Percentiles rank a stretch among this genome's conserved stretches.
These are phyloP conservation scores for Aspergillus conjunctus DNA, from an alignment of 495 filamentous ascomycete genomes.

Conservation along the genomic window DNA sequence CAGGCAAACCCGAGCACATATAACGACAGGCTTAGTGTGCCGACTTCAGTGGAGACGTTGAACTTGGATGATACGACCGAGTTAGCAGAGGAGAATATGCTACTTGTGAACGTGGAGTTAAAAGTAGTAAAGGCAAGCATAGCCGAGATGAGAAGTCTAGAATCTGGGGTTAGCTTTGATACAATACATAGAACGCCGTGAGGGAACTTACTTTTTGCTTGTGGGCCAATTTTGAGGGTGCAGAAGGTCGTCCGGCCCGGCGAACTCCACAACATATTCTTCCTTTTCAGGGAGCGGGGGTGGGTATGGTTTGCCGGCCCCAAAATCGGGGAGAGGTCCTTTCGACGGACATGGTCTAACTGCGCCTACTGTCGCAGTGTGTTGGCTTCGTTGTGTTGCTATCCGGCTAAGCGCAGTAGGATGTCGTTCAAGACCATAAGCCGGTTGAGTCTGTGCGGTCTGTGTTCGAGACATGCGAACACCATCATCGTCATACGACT, in stretches of 20 bases:
- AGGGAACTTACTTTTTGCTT: constrained; percentile 65
- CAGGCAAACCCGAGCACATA: constrained; percentile 64
- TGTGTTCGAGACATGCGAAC: constrained; percentile 59
- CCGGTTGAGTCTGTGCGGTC: constrained; percentile 54
- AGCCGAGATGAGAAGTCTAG: constrained; percentile 61
- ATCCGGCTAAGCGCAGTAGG: constrained; percentile 76
- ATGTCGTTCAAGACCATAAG: constrained; percentile 64
- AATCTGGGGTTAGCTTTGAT: neutral
- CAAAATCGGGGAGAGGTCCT: constrained; percentile 62
- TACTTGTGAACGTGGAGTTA: constrained; percentile 67
- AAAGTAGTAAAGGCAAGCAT: constrained; percentile 81
- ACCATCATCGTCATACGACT: constrained; percentile 21
- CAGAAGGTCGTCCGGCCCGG: constrained; percentile 73
- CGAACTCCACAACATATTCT: constrained; percentile 87
- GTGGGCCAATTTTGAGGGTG: constrained; percentile 85
- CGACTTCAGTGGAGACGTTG: constrained; percentile 55
- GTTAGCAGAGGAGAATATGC: constrained; percentile 59
- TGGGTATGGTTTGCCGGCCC: constrained; percentile 78
- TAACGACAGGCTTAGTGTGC: constrained; percentile 57
- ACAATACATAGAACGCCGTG: neutral
- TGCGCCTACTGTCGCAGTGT: constrained; percentile 73
- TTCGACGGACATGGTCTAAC: constrained; percentile 51
- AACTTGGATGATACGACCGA: constrained; percentile 50
- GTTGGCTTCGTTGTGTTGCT: constrained; percentile 72
- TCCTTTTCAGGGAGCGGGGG: constrained; percentile 71